These are phyloP conservation scores for Cryptococcus depauperatus DNA, from an alignment of 1,284 basidiomycete genomes.

Conservation along the genomic window DNA sequence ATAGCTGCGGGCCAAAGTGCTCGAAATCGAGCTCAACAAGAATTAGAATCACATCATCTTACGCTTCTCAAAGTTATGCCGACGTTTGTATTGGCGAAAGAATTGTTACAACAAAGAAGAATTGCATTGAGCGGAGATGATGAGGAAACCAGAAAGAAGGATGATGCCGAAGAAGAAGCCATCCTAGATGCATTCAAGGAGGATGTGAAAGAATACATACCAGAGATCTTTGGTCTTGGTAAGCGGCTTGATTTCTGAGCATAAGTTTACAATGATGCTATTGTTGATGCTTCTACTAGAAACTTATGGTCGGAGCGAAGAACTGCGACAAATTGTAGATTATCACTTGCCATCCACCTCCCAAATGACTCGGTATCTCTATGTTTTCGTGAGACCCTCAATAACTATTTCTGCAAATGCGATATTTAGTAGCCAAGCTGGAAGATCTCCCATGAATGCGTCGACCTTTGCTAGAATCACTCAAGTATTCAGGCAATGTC, in stretches of 20 bases:
- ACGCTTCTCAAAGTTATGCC: constrained; percentile 35
- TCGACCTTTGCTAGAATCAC: constrained; percentile 35
- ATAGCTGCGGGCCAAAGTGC: constrained; percentile 59
- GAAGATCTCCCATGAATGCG: constrained; percentile 28
- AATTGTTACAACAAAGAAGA: constrained; percentile 34
- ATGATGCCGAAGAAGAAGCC: constrained; percentile 29
- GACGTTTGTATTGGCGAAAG: constrained; percentile 38
- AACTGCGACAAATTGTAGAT: constrained; percentile 22
- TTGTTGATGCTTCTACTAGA: constrained; percentile 10
- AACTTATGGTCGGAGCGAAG: constrained; percentile 23
- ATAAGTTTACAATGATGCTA: background rate
- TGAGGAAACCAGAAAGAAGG: constrained; percentile 13
- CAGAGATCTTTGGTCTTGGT: constrained; percentile 37
- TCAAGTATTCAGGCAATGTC: constrained; percentile 31
- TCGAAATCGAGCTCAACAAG: constrained; percentile 9
- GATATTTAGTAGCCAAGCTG: constrained; percentile 14
- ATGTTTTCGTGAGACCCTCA: constrained; percentile 37
- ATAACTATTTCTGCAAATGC: constrained; percentile 24
- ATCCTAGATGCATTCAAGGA: constrained; percentile 26
- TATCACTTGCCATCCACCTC: constrained; percentile 26
- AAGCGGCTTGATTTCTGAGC: constrained; percentile 9
- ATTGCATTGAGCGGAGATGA: constrained; percentile 37
- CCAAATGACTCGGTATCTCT: constrained; percentile 29
- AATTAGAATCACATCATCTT: constrained; percentile 28
- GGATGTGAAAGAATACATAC: constrained; percentile 37